These are phyloP conservation scores for Clavispora carvajalis DNA, from an alignment of 805 yeast species.

Conservation along the genomic window DNA sequence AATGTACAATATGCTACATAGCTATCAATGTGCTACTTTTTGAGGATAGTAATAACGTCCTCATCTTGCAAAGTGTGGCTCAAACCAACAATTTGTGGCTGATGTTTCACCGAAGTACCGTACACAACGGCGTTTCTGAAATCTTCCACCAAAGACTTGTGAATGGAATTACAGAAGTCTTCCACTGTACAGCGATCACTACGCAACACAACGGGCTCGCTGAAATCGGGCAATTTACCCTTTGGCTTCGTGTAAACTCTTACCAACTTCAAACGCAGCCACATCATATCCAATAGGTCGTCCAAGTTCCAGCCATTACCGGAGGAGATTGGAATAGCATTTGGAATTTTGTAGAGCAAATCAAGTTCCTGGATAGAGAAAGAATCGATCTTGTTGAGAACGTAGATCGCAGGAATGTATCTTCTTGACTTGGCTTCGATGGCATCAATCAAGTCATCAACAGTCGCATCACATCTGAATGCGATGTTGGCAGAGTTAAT, in stretches of 20 bases:
- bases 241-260: slow-evolving; percentile 97
- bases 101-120: slow-evolving; percentile 95
- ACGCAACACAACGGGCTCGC: slow-evolving; percentile 90
- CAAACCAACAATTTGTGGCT: slow-evolving; percentile 93
- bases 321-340: slow-evolving; percentile 95
- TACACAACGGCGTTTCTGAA: slow-evolving; percentile 89
- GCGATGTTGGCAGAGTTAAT: slow-evolving; percentile 95
- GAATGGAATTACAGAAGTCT: slow-evolving; percentile 95
- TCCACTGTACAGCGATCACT: slow-evolving; percentile 79
- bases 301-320: slow-evolving; percentile 97
- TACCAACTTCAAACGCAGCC: slow-evolving; percentile 86
- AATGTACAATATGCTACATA: slow-evolving; percentile 2
- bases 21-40: slow-evolving; percentile 39
- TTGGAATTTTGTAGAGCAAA: slow-evolving; percentile 83
- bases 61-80: slow-evolving; percentile 84
- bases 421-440: slow-evolving; percentile 86
- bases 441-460: slow-evolving; percentile 93
- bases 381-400: slow-evolving; percentile 91
- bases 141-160: slow-evolving; percentile 88
- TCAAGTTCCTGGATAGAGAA: slow-evolving; percentile 92
- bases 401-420: slow-evolving; percentile 94
- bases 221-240: slow-evolving; percentile 89
- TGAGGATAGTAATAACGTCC: slow-evolving; percentile 93
- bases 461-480: slow-evolving; percentile 95
- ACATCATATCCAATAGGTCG: slow-evolving; percentile 90